Evolutionary conservation across 2,329 filamentous ascomycete genomes (phyloP), one percentile per base, ranked within the genome.

Genomic region (Apiospora koreana): DNA sequence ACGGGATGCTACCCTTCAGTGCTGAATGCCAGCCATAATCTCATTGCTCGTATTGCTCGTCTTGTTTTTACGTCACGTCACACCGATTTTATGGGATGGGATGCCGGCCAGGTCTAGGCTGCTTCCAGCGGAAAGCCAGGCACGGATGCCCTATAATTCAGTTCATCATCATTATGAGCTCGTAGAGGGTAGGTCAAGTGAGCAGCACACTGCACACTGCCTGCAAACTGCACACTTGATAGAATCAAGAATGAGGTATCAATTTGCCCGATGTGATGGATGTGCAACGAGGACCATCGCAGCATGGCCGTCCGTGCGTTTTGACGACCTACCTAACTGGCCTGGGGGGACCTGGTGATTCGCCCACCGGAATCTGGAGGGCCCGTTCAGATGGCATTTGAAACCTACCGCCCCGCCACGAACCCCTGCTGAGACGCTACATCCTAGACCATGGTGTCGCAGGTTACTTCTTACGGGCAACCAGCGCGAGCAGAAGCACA

Each of bases 341-440:
- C 18, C 43, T n/a, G 31, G 31, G 16, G 43, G 31, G 23, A 10
- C 12, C 45, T 38, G 41, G 14, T 28, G 38, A 43, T 65, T 66
- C 65, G 54, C 54, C 54, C 18, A 12, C 54, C 54, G 54, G 54
- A 62, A 62, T 62, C 54, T 62, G 31, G 21, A 62, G 31, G 54
- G 31, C 54, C 54, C 54, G 54, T 62, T 35, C 38, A 43, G 65
- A 46, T 62, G 54, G 31, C 28, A 62, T 62, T 45, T 71, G 70
- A 71, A 71, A 71, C 70, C 45, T 67, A 62, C 28, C 68, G 48
- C 70, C 70, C 70, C 65, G 65, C 70, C 42, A 25, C 25, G 31
- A 12, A 43, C 66, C 70, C 65, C 25, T 67, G 70, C 70, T 71
- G 70, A 70, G 70, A 71, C 70, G 69, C 31, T 28, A 45, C 54